A percentile compares a stretch with the other conserved stretches of the same genome.
phyloP scores from a whole-genome alignment of 768 basidiomycete species.

The Basidioascus undulatus region DNA sequence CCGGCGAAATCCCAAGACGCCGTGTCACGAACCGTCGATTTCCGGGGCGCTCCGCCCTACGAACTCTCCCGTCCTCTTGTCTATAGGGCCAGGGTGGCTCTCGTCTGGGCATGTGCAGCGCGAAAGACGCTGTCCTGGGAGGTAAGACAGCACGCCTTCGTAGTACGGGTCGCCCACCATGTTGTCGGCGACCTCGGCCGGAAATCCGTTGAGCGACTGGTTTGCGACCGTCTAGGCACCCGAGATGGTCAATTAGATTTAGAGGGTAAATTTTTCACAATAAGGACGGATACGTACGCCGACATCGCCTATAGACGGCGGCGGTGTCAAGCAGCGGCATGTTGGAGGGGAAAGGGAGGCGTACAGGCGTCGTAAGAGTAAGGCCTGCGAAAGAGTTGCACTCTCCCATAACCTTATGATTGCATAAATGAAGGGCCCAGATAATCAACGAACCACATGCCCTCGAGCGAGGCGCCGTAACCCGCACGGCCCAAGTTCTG shows the following conservation, averaged over 20 bases:
- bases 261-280: no score
- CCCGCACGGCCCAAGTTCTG: conserved; percentile 71
- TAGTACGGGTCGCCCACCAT: conserved; percentile 37
- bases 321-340: no score
- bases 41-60: conserved; percentile 66
- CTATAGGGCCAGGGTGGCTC: conserved; percentile 62
- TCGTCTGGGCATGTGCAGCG: conserved; percentile 67
- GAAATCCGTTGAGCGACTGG: conserved; percentile 43
- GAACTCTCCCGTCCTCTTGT: conserved; percentile 48
- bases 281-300: no score
- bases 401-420: no score
- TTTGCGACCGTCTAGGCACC: no score
- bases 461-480: conserved; percentile 64
- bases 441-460: conserved; percentile 27
- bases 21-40: conserved; percentile 30
- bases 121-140: conserved; percentile 66
- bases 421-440: no score
- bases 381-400: no score
- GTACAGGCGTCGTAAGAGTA: conserved; percentile 79
- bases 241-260: no score
- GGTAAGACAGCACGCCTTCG: conserved; percentile 41
- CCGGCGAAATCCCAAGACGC: neutral
- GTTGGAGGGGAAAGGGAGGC: no score
- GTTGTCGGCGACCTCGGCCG: conserved; percentile 32
- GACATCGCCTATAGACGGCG: no score